A percentile compares a stretch with the other conserved stretches of the same genome.
Evolutionary conservation across 1,284 basidiomycete genomes (phyloP).

Genomic region (Austropuccinia psidii): DNA sequence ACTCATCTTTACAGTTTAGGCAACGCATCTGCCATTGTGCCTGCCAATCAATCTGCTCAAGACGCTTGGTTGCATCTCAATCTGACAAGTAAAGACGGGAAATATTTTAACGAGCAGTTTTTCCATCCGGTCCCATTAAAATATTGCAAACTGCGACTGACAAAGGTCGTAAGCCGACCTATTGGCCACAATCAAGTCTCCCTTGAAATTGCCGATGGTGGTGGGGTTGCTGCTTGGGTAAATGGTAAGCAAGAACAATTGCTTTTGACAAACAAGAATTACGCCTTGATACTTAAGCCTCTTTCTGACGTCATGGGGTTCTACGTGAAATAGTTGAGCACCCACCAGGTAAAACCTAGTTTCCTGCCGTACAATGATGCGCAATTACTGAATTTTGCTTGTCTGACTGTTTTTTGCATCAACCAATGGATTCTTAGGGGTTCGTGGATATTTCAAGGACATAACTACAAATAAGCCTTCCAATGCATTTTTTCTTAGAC

Average conservation of each 20-base stretch:
- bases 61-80: constrained; percentile 56
- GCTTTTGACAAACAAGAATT: neutral
- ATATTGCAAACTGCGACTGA: constrained; percentile 52
- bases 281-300: neutral
- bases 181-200: constrained; percentile 47
- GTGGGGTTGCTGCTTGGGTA: constrained; percentile 55
- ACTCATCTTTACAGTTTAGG: constrained; percentile 51
- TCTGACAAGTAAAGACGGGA: constrained; percentile 52
- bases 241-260: neutral
- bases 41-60: constrained; percentile 49
- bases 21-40: constrained; percentile 40
- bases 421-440: too few relatives aligned
- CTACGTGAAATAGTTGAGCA: constrained; percentile 5
- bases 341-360: constrained; percentile 5
- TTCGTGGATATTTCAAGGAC: constrained; percentile 33
- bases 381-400: neutral
- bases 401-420: neutral
- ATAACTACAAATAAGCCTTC: neutral
- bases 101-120: constrained; percentile 55
- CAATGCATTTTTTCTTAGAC: constrained; percentile 29
- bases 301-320: neutral
- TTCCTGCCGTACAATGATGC: neutral
- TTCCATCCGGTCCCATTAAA: constrained; percentile 56
- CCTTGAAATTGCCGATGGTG: constrained; percentile 55
- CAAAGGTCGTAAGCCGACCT: constrained; percentile 50